Conservation (phyloP, 2,329 filamentous ascomycete species). For the Cordyceps militaris region DNA sequence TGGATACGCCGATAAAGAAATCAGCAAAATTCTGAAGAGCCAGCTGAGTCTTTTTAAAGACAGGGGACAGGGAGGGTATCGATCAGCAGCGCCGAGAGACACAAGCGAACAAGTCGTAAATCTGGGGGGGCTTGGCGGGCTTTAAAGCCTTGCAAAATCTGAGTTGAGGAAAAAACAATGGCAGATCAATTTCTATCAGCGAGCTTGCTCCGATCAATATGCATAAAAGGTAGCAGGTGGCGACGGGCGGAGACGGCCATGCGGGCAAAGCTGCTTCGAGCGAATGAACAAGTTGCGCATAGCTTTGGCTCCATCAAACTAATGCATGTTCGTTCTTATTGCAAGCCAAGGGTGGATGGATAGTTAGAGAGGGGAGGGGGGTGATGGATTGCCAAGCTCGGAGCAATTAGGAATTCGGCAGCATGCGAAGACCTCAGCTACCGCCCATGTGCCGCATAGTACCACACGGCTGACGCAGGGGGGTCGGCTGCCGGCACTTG, state of each 20-base stretch:
- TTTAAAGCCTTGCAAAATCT: not conserved
- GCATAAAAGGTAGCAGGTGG: not conserved
- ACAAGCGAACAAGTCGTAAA: not conserved
- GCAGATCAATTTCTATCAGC: not conserved
- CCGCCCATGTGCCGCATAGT: not conserved
- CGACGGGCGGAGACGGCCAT: not conserved
- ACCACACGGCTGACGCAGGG: not conserved
- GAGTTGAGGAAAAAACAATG: too few relatives aligned
- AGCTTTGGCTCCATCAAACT: conserved; percentile 21
- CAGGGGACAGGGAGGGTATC: not conserved
- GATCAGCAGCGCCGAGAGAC: not conserved
- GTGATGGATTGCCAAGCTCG: not conserved
- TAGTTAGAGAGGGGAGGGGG: not conserved
- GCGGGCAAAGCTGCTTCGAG: not conserved
- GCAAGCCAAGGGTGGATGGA: not conserved
- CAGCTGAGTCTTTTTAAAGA: not conserved
- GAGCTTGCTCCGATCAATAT: conserved; percentile 2
- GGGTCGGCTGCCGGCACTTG: too few relatives aligned
- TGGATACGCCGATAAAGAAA: not conserved
- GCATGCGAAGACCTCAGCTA: not conserved
- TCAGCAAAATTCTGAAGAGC: not conserved
- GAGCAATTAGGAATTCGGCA: conserved; percentile 6
- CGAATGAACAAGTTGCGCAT: conserved; percentile 12
- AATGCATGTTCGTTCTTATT: not conserved
- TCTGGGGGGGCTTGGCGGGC: not conserved